A percentile compares a stretch with the other conserved stretches of the same genome.
Conservation (phyloP, 2,329 filamentous ascomycete genomes). For the Tolypocladium ovalisporum region DNA sequence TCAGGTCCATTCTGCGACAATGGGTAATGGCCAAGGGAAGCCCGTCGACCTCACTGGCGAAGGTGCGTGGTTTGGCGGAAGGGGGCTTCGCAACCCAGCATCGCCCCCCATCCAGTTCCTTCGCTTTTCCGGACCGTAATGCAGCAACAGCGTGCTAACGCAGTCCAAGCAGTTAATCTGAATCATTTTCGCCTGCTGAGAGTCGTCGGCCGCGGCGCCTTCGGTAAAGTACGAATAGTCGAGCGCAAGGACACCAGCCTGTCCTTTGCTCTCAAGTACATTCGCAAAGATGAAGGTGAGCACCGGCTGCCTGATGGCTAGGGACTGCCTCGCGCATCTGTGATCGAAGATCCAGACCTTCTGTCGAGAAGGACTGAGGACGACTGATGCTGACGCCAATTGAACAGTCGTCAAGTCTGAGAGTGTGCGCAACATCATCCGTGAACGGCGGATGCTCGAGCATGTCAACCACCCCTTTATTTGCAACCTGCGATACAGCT, state of each 20-base stretch:
- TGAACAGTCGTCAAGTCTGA: conserved; percentile 82
- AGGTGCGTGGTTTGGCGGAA: conserved; percentile 41
- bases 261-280: conserved; percentile 96
- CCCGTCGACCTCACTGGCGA: conserved; percentile 86
- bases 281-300: conserved; percentile 93
- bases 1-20: conserved; percentile 41
- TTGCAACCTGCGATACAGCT: conserved; percentile 96
- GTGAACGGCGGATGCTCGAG: conserved; percentile 95
- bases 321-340: neutral
- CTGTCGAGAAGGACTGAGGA: too few species aligned
- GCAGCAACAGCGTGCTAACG: conserved; percentile 1
- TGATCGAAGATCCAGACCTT: neutral
- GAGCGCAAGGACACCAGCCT: conserved; percentile 91
- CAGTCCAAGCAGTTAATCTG: conserved; percentile 60
- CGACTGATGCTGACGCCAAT: conserved; percentile 7
- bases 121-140: neutral
- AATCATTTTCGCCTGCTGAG: conserved; percentile 93
- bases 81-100: neutral
- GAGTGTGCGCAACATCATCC: conserved; percentile 95
- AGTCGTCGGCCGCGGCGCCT: conserved; percentile 94
- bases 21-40: conserved; percentile 96
- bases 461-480: conserved; percentile 97
- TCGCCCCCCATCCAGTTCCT: neutral
- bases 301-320: neutral
- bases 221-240: conserved; percentile 97